Conservation (phyloP, 305 asterid genomes). For the Solanum hybrid region DNA sequence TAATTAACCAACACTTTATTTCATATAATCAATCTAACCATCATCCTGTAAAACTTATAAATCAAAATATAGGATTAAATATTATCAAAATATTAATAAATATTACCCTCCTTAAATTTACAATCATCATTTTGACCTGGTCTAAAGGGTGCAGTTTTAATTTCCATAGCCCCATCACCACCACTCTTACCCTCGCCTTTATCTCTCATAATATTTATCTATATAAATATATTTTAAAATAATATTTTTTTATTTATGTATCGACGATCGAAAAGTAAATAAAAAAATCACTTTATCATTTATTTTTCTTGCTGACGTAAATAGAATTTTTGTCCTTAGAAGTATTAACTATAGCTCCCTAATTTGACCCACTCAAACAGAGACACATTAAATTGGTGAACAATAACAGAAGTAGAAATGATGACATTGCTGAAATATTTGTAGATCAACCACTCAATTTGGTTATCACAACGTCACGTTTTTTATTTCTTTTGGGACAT, state of each 20-base stretch:
- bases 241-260: too few relatives aligned
- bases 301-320: neutral
- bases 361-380: neutral
- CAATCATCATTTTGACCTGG: neutral
- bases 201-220: neutral
- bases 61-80: neutral
- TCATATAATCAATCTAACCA: neutral
- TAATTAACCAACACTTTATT: neutral
- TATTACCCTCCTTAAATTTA: too few relatives aligned
- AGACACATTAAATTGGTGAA: neutral
- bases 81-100: neutral
- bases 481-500: neutral
- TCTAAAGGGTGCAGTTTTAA: neutral
- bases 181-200: neutral
- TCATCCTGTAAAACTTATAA: neutral
- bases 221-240: too few relatives aligned
- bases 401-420: neutral
- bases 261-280: neutral
- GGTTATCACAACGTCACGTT: neutral
- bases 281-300: too few relatives aligned
- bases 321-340: neutral
- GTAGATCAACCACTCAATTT: neutral
- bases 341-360: neutral
- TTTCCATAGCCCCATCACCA: neutral
- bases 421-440: neutral